These are phyloP conservation scores for Podosphaera leucotricha DNA, from an alignment of 2,329 filamentous ascomycete species.

Conservation along the genomic window DNA sequence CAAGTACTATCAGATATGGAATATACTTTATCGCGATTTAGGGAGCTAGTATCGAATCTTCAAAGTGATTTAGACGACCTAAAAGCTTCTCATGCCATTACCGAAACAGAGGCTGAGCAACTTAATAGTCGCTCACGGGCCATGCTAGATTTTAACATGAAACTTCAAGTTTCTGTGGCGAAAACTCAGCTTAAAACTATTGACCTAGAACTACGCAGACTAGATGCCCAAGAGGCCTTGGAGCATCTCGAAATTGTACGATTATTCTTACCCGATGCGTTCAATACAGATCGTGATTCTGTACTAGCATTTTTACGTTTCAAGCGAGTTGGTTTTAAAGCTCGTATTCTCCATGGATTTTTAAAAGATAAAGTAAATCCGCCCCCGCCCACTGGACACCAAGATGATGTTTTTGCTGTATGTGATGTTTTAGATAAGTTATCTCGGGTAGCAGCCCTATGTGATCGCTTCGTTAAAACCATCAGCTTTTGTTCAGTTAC, in stretches of 20 bases:
- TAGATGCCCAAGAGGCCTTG: slow-evolving; percentile 71
- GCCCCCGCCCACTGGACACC: slow-evolving; percentile 39
- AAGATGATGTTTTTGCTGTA: slow-evolving; percentile 58
- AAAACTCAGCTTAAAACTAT: slow-evolving; percentile 91
- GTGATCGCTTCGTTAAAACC: slow-evolving; percentile 58
- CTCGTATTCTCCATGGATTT: slow-evolving; percentile 51
- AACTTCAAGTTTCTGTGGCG: slow-evolving; percentile 68
- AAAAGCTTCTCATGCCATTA: slow-evolving; percentile 74
- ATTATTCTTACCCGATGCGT: slow-evolving; percentile 69
- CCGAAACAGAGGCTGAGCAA: slow-evolving; percentile 79
- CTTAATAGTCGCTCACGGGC: slow-evolving; percentile 69
- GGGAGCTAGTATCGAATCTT: slow-evolving; percentile 65
- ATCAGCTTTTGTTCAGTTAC: slow-evolving; percentile 58
- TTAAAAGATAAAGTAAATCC: slow-evolving; percentile 56
- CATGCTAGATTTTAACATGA: slow-evolving; percentile 93
- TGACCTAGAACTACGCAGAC: slow-evolving; percentile 62
- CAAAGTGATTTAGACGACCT: slow-evolving; percentile 81
- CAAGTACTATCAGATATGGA: slow-evolving; percentile 67
- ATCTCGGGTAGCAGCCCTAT: slow-evolving; percentile 62
- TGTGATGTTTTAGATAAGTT: slow-evolving; percentile 72
- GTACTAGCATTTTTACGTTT: slow-evolving; percentile 76
- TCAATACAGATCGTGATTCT: slow-evolving; percentile 58
- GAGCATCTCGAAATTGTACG: slow-evolving; percentile 79
- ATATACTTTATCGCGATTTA: slow-evolving; percentile 70
- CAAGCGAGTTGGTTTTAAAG: slow-evolving; percentile 73